Conservation (phyloP, 306 rosid genomes). For the Inga laurina region DNA sequence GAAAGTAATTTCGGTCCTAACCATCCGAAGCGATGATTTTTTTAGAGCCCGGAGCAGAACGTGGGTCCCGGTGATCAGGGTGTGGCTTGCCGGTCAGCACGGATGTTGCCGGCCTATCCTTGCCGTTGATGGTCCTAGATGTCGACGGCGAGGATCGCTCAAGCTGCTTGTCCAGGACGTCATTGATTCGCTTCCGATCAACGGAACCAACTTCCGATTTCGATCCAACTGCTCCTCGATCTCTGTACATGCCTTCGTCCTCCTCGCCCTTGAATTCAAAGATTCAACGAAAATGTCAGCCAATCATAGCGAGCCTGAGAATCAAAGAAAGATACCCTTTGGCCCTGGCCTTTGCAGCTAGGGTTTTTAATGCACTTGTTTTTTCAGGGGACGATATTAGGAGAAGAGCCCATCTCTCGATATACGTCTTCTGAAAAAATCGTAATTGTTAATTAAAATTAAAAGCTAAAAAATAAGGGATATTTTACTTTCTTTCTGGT, state of each 20-base stretch:
- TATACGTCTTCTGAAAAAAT: background rate
- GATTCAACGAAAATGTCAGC: slow-evolving; percentile 10
- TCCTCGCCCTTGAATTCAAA: background rate
- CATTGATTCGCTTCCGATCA: slow-evolving; percentile 95
- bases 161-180: slow-evolving; percentile 84
- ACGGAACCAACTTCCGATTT: slow-evolving; percentile 56
- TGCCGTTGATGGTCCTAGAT: slow-evolving; percentile 70
- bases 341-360: background rate
- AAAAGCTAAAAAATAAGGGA: background rate
- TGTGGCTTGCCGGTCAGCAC: slow-evolving; percentile 33
- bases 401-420: background rate
- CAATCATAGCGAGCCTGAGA: slow-evolving; percentile 29
- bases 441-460: background rate
- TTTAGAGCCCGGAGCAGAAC: slow-evolving; percentile 46
- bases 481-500: background rate
- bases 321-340: background rate
- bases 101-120: slow-evolving; percentile 46
- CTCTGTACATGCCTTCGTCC: slow-evolving; percentile 60
- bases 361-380: slow-evolving; percentile 27
- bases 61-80: slow-evolving; percentile 55
- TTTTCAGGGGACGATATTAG: background rate
- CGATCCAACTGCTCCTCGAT: slow-evolving; percentile 50
- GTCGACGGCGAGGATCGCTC: slow-evolving; percentile 96
- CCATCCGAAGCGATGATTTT: slow-evolving; percentile 59
- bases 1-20: background rate